Conservation (phyloP, 176 grass and related monocot genomes). For the Lolium rigidum region DNA sequence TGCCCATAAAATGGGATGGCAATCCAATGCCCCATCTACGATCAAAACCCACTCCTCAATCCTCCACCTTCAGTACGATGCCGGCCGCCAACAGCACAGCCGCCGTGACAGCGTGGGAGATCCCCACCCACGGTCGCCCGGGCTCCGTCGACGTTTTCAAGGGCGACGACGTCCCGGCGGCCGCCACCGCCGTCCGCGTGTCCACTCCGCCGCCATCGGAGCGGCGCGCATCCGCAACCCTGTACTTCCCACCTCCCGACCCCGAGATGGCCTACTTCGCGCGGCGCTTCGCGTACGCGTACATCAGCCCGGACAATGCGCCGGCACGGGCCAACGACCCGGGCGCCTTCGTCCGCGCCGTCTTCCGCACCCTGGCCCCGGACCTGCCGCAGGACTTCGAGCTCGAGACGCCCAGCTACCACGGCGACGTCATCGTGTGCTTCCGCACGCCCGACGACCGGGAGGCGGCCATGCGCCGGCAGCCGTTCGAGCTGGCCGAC, state of each 20-base stretch:
- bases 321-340: neutral
- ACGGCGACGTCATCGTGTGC: neutral
- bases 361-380: neutral
- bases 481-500: neutral
- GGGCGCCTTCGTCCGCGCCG: too few species aligned
- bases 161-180: neutral
- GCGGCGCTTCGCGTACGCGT: neutral
- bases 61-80: too few species aligned
- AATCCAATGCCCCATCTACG: too few species aligned
- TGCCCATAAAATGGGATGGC: too few species aligned
- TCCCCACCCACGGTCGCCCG: conserved; percentile 7
- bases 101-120: neutral
- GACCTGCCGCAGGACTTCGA: neutral
- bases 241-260: neutral
- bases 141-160: neutral
- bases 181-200: neutral
- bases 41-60: too few species aligned
- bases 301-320: neutral
- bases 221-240: neutral
- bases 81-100: too few species aligned
- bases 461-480: neutral
- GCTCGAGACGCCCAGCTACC: too few species aligned
- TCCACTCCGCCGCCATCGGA: neutral
- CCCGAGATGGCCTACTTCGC: neutral
- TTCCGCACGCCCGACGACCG: neutral